Evolutionary conservation across 2,329 filamentous ascomycete species (phyloP).

Genomic region (Rugonectria rugulosa): DNA sequence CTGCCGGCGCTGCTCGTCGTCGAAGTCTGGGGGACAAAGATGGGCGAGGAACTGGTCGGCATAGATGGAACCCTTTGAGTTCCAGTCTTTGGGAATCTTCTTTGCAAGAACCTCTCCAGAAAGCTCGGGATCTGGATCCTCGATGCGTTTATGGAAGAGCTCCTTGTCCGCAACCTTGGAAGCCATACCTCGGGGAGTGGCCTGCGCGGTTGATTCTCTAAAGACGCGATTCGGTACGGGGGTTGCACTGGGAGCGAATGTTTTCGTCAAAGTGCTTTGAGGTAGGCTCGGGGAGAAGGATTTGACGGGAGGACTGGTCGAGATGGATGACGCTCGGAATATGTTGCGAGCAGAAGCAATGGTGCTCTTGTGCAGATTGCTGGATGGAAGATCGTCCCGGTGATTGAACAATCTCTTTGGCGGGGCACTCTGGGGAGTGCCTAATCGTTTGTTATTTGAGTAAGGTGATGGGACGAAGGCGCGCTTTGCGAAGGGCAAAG

Average conservation of each 20-base stretch:
- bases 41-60: constrained; percentile 66
- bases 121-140: constrained; percentile 62
- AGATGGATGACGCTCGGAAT: constrained; percentile 50
- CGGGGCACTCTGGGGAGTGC: constrained; percentile 49
- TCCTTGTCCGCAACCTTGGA: constrained; percentile 58
- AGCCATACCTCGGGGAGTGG: constrained; percentile 58
- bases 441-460: constrained; percentile 45
- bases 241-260: constrained; percentile 55
- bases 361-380: constrained; percentile 46
- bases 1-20: constrained; percentile 66
- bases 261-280: constrained; percentile 54
- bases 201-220: constrained; percentile 56
- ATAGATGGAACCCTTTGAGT: constrained; percentile 62
- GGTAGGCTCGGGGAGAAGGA: constrained; percentile 57
- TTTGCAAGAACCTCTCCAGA: constrained; percentile 63
- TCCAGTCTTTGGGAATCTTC: constrained; percentile 61
- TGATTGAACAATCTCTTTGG: constrained; percentile 45
- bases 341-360: constrained; percentile 50
- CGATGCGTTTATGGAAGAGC: constrained; percentile 66
- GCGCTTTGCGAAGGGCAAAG: constrained; percentile 54
- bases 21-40: constrained; percentile 63
- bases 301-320: constrained; percentile 41
- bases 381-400: constrained; percentile 47
- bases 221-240: constrained; percentile 53
- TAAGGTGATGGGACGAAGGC: constrained; percentile 50